Base-by-base conservation (phyloP, 768 basidiomycete genomes). In the Rhizopogon rudus region DNA sequence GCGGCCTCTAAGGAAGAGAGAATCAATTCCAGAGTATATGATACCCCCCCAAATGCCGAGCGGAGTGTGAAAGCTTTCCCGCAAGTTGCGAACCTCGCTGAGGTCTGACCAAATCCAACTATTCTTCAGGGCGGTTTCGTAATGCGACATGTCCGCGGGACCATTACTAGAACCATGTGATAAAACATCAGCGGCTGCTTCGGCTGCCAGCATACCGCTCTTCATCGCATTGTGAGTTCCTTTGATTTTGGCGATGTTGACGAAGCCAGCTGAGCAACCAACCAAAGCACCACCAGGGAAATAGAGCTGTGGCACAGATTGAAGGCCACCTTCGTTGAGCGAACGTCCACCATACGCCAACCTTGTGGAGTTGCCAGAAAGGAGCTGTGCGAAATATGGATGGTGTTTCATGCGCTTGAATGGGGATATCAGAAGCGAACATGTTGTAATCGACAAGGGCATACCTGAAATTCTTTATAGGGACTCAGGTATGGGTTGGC, bases 221-320 rank as follows among this genome's bases (percentile, higher is more conserved):
- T 98, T 95, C 97, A 99, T 98, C 3, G 96, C 94, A 57, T 95
- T 98, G 68, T 98, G 97, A 0, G 95, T 96, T 13, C 96, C 96
- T 67, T 98, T 98, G 73, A 99, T 98, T 73, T 97, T 98, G 13
- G 95, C 88, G 10, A 97, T 81, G 73, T 98, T 98, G 57, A 99
- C 81, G 68, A 98, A 94, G 12, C 96, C 96, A 1, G 95, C 97
- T 0, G 93, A 88, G 72, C 95, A 98, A 0, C 96, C 97, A 40
- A 99, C 84, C 28, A 98, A 74, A 1, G 94, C 96, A 2, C 96
- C 96, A 1, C 97, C 95, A 0, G 97, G 97, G 73, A 93, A 99
- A 73, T 83, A 76, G 59, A 83, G 84, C 64, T 81, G 81, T 1
- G 97, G 97, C 17, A 98, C 80, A 31, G 91, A 91, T 69, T 98